Base-by-base conservation (phyloP, 805 yeast genomes). In the Wickerhamiella brachini region DNA sequence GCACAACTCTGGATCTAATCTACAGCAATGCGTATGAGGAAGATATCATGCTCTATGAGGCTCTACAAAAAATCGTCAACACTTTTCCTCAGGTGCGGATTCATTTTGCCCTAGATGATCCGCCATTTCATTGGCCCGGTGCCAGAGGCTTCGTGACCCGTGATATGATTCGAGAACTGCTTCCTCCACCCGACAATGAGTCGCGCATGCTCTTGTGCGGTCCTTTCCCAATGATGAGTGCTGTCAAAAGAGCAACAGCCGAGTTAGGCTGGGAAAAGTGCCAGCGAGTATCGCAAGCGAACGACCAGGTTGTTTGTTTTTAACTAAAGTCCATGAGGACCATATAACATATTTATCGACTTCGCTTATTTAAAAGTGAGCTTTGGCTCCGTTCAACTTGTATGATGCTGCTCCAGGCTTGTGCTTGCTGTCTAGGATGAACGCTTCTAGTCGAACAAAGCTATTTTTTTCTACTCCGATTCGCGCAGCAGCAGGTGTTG, bases 161-260 rank as follows among this genome's bases (percentile, higher is more conserved):
- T 47, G 95, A 85, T 46, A 53, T 85, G 57, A 71, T 89, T 68
- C 73, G 75, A 59, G 70, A 72, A 49, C 71, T 76, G 62, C 73
- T 84, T 60, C 89, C 95, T 45, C 71, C 73, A 50, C 71, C 86
- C 26, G 62, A 78, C 41, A 71, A 68, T 42, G 80, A 79, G 57
- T 71, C 78, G 54, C 84, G 83, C 72, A 72, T 90, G 59, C 77
- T 90, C 63, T 68, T 89, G 52, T 89, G 97, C 71, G 97, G 96
- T 18, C 97, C 97, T 46, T 94, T 95, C 53, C 88, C 90, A 55
- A 85, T 89, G 95, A 80, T 83, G 47, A 76, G 85, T 54, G 82
- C 89, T 53, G 76, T 85, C 66, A 88, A 87, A 74, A 85, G 80
- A 71, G 83, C 81, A 51, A 85, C 94, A 29, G 74, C 75, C 29